Evolutionary conservation across 148 eudicot genomes (phyloP).

Genomic region (Mesembryanthemum crystallinum): DNA sequence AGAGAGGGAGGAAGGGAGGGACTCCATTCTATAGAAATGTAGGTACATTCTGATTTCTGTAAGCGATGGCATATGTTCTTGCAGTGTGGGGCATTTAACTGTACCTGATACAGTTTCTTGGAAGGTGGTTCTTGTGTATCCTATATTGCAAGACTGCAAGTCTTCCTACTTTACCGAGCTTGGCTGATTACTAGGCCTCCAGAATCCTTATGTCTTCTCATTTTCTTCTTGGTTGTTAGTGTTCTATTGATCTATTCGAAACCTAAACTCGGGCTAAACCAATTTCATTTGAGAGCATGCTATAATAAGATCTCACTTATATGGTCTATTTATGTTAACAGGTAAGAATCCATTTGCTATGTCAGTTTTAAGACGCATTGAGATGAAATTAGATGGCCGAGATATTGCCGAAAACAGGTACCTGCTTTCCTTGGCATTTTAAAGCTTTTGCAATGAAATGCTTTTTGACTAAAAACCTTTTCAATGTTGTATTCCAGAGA

Average conservation of each 20-base stretch:
- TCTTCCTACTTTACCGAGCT: neutral
- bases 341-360: conserved; percentile 93
- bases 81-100: no score
- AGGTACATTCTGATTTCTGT: no score
- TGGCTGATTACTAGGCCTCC: neutral
- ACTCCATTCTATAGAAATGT: no score
- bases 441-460: conserved; percentile 17
- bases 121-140: neutral
- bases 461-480: neutral
- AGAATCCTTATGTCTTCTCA: neutral
- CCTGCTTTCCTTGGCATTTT: conserved; percentile 23
- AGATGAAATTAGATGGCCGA: conserved; percentile 89
- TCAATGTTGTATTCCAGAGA: conserved; percentile 41
- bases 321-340: conserved; percentile 23
- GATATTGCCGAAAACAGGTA: conserved; percentile 86
- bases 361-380: conserved; percentile 77
- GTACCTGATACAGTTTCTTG: neutral
- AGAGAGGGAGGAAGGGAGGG: no score
- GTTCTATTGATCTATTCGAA: no score
- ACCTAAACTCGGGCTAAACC: neutral
- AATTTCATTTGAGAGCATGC: neutral
- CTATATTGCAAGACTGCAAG: neutral
- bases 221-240: neutral
- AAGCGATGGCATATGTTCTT: no score
- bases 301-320: conserved; percentile 1